Percentiles rank a stretch among this genome's conserved stretches.
Evolutionary conservation across 2,329 filamentous ascomycete genomes (phyloP).

Genomic region (Karstenula rhodostoma): DNA sequence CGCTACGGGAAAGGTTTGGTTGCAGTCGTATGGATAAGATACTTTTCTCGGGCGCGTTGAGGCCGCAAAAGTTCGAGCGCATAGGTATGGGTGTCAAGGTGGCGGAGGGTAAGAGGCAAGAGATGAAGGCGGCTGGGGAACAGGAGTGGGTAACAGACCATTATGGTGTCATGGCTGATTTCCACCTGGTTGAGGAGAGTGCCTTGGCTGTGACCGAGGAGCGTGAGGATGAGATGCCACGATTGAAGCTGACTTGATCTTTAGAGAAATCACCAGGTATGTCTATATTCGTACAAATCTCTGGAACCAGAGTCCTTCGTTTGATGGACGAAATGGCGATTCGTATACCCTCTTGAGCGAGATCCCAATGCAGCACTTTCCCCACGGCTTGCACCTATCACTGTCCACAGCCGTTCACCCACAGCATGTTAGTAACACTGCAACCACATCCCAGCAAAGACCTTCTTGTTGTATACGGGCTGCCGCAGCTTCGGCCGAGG

Average conservation of each 20-base stretch:
- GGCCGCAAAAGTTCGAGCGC: conserved; percentile 51
- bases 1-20: conserved; percentile 56
- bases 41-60: conserved; percentile 53
- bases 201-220: conserved; percentile 1
- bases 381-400: no score
- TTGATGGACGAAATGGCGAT: no score
- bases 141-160: conserved; percentile 62
- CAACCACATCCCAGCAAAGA: no score
- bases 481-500: no score
- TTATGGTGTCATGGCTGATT: conserved; percentile 53
- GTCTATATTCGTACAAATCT: no score
- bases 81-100: conserved; percentile 59
- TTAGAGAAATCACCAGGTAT: no score
- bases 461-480: no score
- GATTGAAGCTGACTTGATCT: conserved; percentile 2
- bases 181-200: conserved; percentile 23
- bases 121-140: conserved; percentile 45
- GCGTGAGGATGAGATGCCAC: background rate
- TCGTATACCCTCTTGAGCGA: no score
- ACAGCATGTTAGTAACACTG: no score
- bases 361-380: no score
- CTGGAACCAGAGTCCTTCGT: background rate
- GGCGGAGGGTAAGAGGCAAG: conserved; percentile 44
- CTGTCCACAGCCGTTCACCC: no score
- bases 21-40: conserved; percentile 65